Conservation (phyloP, 495 filamentous ascomycete species). For the Sporormia fimetaria region DNA sequence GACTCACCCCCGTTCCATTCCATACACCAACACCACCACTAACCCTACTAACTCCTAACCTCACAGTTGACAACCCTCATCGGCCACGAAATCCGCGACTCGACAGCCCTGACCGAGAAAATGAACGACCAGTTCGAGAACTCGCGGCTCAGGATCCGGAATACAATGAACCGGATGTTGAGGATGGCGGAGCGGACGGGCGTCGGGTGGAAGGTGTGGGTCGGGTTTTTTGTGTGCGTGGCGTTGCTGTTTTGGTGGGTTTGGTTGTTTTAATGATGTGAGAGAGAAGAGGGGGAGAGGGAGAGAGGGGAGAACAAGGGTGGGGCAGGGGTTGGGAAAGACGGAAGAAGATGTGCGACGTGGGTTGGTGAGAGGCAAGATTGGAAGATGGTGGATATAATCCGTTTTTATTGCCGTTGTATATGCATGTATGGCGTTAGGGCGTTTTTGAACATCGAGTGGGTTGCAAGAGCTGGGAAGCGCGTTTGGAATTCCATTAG, state of each 20-base stretch:
- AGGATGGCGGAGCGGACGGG: conserved; percentile 90
- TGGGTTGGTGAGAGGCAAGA: neutral
- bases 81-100: conserved; percentile 85
- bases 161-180: conserved; percentile 96
- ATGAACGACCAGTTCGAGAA: conserved; percentile 88
- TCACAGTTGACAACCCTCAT: conserved; percentile 77
- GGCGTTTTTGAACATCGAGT: conserved; percentile 3
- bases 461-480: no score
- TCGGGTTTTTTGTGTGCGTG: conserved; percentile 73
- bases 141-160: conserved; percentile 63
- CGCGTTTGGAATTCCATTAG: neutral
- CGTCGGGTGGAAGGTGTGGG: conserved; percentile 88
- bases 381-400: neutral
- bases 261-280: conserved; percentile 55
- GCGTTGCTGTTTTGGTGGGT: conserved; percentile 77
- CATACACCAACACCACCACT: neutral
- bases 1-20: neutral
- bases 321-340: conserved; percentile 2
- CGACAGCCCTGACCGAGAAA: conserved; percentile 67
- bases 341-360: neutral
- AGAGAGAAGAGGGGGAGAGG: neutral
- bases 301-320: neutral
- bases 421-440: conserved; percentile 12
- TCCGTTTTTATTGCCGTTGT: neutral
- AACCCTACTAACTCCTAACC: neutral